phyloP scores from a whole-genome alignment of 192 early-diverging fungal species.

The Coemansia sp. region DNA sequence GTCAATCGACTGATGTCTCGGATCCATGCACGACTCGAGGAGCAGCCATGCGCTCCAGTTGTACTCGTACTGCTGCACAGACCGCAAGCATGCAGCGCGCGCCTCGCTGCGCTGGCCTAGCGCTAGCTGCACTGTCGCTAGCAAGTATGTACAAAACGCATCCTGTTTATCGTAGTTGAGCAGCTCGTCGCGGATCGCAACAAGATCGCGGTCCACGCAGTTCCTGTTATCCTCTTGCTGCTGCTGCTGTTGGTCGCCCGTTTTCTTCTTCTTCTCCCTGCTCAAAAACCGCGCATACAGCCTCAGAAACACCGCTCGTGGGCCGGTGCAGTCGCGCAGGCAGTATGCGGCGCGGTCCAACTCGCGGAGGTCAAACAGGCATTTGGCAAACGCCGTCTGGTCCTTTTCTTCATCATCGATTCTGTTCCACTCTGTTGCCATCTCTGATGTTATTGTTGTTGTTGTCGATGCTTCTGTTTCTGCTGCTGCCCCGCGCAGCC shows the following conservation, averaged over 20 bases:
- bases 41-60: slow-evolving; percentile 95
- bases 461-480: no score
- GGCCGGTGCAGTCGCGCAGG: slow-evolving; percentile 53
- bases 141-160: slow-evolving; percentile 41
- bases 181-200: slow-evolving; percentile 43
- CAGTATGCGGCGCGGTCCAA: slow-evolving; percentile 62
- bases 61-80: slow-evolving; percentile 70
- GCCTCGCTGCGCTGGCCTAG: slow-evolving; percentile 50
- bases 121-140: slow-evolving; percentile 26
- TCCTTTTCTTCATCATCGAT: slow-evolving; percentile 27
- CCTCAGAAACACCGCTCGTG: slow-evolving; percentile 68
- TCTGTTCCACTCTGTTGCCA: background rate
- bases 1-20: slow-evolving; percentile 25
- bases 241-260: slow-evolving; percentile 5
- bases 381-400: slow-evolving; percentile 61
- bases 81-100: slow-evolving; percentile 58
- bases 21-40: slow-evolving; percentile 58
- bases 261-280: slow-evolving; percentile 25
- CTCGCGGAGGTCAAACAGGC: slow-evolving; percentile 72
- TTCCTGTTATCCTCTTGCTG: slow-evolving; percentile 10
- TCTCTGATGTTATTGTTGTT: background rate
- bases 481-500: background rate
- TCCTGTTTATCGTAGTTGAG: slow-evolving; percentile 9
- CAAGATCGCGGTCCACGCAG: slow-evolving; percentile 22
- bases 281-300: slow-evolving; percentile 77